Base-by-base conservation (phyloP, 208 protist genomes). In the Naegleria gruberi region DNA sequence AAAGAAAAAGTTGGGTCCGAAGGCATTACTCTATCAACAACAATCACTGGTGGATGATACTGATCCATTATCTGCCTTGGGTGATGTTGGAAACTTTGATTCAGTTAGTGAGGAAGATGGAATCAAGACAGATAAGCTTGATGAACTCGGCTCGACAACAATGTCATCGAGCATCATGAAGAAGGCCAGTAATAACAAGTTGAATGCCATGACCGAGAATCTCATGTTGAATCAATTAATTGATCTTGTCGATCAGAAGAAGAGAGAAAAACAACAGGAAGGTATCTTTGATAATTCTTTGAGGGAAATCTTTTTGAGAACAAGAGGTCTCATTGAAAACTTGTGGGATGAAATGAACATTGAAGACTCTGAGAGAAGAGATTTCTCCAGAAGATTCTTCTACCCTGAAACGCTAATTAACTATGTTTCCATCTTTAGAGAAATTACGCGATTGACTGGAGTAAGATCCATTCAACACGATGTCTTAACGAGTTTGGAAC, bases 391-490 rank as follows among this genome's bases (percentile, higher is more conserved):
- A 37, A 45, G 42, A 37, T 51, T 57, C 30, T 87, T 87, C 30
- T 87, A 87, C 55, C 83, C 83, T 7, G 83, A 87, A 51, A 87
- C 83, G 40, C 10, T 87, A 0, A 55, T 55, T 5, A 87, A 87
- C 30, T 55, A 87, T 55, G 43, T 87, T 0, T 7, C 5, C 6
- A 87, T 87, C 7, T 87, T 87, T 34, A 46, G 15, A 87, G 83
- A 87, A 55, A 87, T 87, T 55, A 44, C 83, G 0, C 34, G 42
- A 55, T 41, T 87, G 37, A 42, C 26, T 55, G 42, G 42, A 40
- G n/a, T 87, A 57, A 51, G 83, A 51, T 37, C n/a, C n/a, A 87
- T 87, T 41, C 83, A 87, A 55, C 83, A 87, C 44, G 30, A n/a
- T 23, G 83, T 87, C 8, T 55, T 87, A 15, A 87, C 83, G 6